Base-by-base conservation (phyloP, 2,329 filamentous ascomycete species). In the Aphanocladium album region DNA sequence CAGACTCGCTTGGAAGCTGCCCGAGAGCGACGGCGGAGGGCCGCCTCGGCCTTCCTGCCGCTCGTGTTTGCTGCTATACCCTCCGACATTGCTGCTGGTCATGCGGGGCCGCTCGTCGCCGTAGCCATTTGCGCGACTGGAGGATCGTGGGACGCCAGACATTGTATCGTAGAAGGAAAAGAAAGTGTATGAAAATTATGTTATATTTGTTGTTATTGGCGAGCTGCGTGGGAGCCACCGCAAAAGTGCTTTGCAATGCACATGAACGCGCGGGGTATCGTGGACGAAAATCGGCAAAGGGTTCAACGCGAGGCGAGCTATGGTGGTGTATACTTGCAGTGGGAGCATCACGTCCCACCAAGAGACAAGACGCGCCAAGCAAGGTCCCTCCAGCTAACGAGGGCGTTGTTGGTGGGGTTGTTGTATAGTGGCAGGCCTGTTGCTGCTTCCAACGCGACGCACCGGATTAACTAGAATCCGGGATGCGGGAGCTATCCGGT, bases 91-190 rank as follows among this genome's bases (percentile, higher is more conserved):
- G 58, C 69, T 70, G 53, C 70, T 69, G 46, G 70, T 70, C 65
- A 74, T 73, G 68, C 77, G 76, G 65, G 72, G 68, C 62, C 71
- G 67, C 46, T 65, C 61, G 50, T 76, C 73, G 61, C 74, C 73
- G 62, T 63, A 62, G 56, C 72, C 75, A 67, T 76, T 78, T 64
- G 76, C 70, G 70, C 79, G 79, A 69, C 75, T 74, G 64, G 79
- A 75, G 67, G 75, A 73, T 73, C 76, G 71, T 64, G 72, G 69
- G 67, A 70, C 68, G 65, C 72, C 74, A 64, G 77, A 76, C 76
- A 79, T 79, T 45, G 46, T 16, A 12, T 5, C 21, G 27, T 27
- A 2, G n/a, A 23, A 33, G 4, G 35, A 21, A n/a, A 9, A 35
- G n/a, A 30, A 14, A 14, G 35, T 41, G 27, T 27, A 1, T 11